Conservation (phyloP, 2,329 filamentous ascomycete genomes). For the Pseudopyricularia cyperi region DNA sequence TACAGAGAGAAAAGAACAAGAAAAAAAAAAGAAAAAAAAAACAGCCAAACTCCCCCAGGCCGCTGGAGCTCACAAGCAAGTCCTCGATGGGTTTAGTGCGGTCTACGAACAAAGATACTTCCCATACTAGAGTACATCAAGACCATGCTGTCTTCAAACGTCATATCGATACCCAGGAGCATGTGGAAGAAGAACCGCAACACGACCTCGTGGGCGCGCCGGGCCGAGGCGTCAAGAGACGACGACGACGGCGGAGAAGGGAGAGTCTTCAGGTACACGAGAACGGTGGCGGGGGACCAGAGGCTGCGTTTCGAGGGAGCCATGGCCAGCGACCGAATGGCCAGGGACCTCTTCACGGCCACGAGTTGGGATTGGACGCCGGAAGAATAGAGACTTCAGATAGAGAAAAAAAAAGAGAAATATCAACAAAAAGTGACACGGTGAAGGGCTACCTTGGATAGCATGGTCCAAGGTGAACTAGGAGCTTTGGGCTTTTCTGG, state of each 20-base stretch:
- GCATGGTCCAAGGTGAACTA: no score
- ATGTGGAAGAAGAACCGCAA: constrained; percentile 31
- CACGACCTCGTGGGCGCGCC: constrained; percentile 25
- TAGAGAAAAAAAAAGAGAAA: no score
- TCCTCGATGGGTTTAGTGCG: constrained; percentile 29
- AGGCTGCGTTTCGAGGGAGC: constrained; percentile 33
- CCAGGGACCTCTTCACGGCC: constrained; percentile 40
- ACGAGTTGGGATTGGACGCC: constrained; percentile 48
- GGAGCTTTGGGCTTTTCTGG: no score
- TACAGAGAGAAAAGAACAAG: no score
- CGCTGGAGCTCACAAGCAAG: no score
- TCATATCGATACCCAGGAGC: constrained; percentile 27
- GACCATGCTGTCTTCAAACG: constrained; percentile 35
- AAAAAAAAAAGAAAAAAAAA: neutral
- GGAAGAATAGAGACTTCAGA: constrained; percentile 25
- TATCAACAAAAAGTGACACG: no score
- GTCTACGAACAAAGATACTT: constrained; percentile 50
- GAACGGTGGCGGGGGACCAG: constrained; percentile 34
- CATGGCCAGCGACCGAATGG: constrained; percentile 36
- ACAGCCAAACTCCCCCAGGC: no score
- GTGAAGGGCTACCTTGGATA: no score
- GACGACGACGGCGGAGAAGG: constrained; percentile 7
- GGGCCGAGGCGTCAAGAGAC: constrained; percentile 4
- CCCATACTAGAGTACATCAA: constrained; percentile 54
- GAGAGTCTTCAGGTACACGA: constrained; percentile 34